Base-by-base conservation (phyloP, 2,329 filamentous ascomycete genomes). In the Metarhizium guizhouense region DNA sequence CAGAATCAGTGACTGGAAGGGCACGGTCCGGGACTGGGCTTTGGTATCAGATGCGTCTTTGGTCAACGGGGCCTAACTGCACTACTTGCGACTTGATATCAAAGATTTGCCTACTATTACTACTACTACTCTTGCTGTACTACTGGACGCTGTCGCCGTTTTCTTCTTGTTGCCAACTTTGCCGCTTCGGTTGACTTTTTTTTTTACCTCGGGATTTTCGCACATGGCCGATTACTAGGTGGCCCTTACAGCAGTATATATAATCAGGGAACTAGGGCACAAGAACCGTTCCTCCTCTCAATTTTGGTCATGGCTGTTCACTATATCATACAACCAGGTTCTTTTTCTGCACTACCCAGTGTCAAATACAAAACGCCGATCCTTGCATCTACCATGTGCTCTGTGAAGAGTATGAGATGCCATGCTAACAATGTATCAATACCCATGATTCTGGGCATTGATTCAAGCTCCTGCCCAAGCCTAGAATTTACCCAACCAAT, bases 1-100 rank as follows among this genome's bases (percentile, higher is more conserved):
- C 51, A 81, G 91, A 65, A 95, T 95, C 64, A 91, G 88, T 61
- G 94, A 96, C 70, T 96, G 88, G 88, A 96, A 96, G 75, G 93
- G 94, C n/a, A 83, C 85, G 14, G 90, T 97, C 4, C 83, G 87
- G 64, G 93, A 97, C 68, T 97, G 76, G 74, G 78, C 78, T 65
- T 82, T 57, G 69, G 54, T 71, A 3, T 67, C 72, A n/a, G 67
- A 68, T 32, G 67, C 56, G 4, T 57, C 59, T 1, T 54, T 67
- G 20, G 64, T 77, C 11, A 80, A 81, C 55, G 77, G 78, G 5
- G 60, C 68, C 36, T 56, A 48, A 47, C 2, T 42, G 6, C n/a
- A 20, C 42, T 20, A 18, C 18, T 45, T 25, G 4, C 42, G 8
- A 18, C 42, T 16, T 6, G n/a, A 8, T 16, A 3, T 20, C 16